Percentiles rank a stretch among this genome's conserved stretches.
Conservation (phyloP, 2,329 filamentous ascomycete species). For the Helicocarpus griseus region DNA sequence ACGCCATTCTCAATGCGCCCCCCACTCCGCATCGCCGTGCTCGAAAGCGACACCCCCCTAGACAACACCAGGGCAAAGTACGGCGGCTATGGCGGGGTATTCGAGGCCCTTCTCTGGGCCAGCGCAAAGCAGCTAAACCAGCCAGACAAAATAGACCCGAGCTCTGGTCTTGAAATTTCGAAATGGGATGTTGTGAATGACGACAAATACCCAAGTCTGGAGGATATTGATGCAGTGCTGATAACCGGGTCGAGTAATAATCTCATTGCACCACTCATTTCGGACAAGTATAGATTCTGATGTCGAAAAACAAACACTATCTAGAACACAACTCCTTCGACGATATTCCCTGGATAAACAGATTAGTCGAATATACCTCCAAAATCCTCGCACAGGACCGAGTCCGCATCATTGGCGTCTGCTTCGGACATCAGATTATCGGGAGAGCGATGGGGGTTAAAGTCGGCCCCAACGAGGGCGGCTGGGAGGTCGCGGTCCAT, state of each 20-base stretch:
- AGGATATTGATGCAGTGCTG: constrained; percentile 70
- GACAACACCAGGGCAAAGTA: constrained; percentile 55
- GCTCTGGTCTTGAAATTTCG: constrained; percentile 46
- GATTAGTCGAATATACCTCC: constrained; percentile 59
- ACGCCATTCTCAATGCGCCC: constrained; percentile 20
- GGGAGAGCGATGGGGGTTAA: constrained; percentile 59
- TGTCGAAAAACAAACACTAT: constrained; percentile 1
- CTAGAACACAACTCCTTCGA: constrained; percentile 64
- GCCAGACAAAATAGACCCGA: constrained; percentile 24
- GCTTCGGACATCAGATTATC: constrained; percentile 82
- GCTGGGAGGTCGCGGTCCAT: constrained; percentile 76
- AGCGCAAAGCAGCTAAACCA: constrained; percentile 41
- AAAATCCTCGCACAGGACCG: constrained; percentile 53
- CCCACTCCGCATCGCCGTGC: constrained; percentile 68
- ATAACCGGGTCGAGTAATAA: constrained; percentile 61
- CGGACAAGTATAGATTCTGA: too few relatives aligned
- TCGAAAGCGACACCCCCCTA: constrained; percentile 77
- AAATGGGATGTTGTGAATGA: constrained; percentile 62
- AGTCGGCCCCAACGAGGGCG: constrained; percentile 56
- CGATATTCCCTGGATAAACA: constrained; percentile 63
- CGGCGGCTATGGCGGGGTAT: constrained; percentile 63
- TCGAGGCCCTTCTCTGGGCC: constrained; percentile 49
- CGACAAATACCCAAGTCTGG: constrained; percentile 60
- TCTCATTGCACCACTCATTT: not conserved
- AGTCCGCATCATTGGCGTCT: constrained; percentile 67